Base-by-base conservation (phyloP, 139 green algal genomes). In the Dunaliella primolecta region DNA sequence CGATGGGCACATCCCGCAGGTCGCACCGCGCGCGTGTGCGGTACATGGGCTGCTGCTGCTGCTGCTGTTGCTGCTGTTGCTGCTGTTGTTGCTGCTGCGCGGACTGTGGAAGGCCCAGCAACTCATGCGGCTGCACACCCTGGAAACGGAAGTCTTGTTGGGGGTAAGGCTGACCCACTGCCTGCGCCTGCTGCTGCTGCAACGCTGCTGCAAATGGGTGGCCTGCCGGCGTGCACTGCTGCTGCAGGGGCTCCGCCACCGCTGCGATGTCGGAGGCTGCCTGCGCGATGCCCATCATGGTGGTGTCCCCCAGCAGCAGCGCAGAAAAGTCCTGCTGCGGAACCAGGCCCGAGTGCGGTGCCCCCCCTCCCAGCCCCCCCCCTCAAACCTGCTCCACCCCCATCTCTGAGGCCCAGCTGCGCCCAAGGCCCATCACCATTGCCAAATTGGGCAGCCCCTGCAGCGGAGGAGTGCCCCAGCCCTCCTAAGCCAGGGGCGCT, bases 1-100 rank as follows among this genome's bases (percentile, higher is more conserved):
- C 75, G 30, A 85, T 82, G 7, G 57, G 33, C 35, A 88, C 81
- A 29, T 88, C 81, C 0, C 85, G 85, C 81, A 88, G 81, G 38
- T 82, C 35, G 29, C 71, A 77, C 15, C 71, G 25, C 3, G 71
- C 71, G 46, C 46, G 46, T 15, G 46, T 64, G 46, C 46, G 46
- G 46, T 64, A 64, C 46, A 15, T 64, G 7, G 46, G 15, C 15
- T 7, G 46, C 46, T 64, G 46, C 46, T 64, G 46, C 46, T 64
- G 46, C 46, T 64, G 46, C 46, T 64, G 46, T 15, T 64, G 46
- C 7, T 25, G 7, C 46, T 64, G 46, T 15, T 64, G 46, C 46
- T 64, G 46, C 46, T 64, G 46, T 15, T 64, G 46, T 15, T 64
- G 46, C 46, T 64, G 46, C 46, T 64, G 46, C 46, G 7, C 7